Evolutionary conservation across 1,284 basidiomycete genomes (phyloP).

Genomic region (Sanghuangporus weigelae): DNA sequence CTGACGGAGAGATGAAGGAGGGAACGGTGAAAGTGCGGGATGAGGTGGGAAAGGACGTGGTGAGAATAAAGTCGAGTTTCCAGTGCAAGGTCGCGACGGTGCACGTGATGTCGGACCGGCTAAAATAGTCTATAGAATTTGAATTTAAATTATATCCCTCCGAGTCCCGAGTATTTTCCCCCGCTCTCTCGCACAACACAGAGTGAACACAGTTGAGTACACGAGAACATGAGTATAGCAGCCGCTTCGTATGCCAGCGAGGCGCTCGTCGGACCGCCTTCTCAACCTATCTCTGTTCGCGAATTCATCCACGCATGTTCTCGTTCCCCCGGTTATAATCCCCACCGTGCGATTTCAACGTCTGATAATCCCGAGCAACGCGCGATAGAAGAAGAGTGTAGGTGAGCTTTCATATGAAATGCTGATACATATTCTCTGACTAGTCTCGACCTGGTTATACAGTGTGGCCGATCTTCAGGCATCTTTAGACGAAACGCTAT

Average conservation of each 20-base stretch:
- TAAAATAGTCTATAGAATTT: no score
- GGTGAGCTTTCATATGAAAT: slow-evolving; percentile 9
- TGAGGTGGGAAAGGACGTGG: background rate
- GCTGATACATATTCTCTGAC: background rate
- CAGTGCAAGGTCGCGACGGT: background rate
- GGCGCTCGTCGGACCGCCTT: slow-evolving; percentile 19
- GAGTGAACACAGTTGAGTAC: background rate
- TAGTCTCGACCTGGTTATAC: background rate
- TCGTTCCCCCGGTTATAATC: background rate
- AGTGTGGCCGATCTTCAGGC: slow-evolving; percentile 54
- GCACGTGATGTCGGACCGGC: background rate
- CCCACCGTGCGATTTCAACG: background rate
- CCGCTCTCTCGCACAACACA: no score
- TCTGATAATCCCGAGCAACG: background rate
- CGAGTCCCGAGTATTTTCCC: no score
- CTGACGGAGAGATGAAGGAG: background rate
- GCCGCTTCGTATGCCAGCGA: slow-evolving; percentile 17
- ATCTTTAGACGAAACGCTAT: slow-evolving; percentile 42
- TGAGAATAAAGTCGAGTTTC: background rate
- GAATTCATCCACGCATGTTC: slow-evolving; percentile 11
- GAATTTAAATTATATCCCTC: no score
- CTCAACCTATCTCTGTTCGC: slow-evolving; percentile 13
- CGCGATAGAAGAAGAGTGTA: slow-evolving; percentile 16
- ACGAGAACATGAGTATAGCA: slow-evolving; percentile 1
- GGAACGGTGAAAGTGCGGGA: background rate